A percentile compares a stretch with the other conserved stretches of the same genome.
phyloP scores from a whole-genome alignment of 768 basidiomycete genomes.

The Auriscalpium microsporum region DNA sequence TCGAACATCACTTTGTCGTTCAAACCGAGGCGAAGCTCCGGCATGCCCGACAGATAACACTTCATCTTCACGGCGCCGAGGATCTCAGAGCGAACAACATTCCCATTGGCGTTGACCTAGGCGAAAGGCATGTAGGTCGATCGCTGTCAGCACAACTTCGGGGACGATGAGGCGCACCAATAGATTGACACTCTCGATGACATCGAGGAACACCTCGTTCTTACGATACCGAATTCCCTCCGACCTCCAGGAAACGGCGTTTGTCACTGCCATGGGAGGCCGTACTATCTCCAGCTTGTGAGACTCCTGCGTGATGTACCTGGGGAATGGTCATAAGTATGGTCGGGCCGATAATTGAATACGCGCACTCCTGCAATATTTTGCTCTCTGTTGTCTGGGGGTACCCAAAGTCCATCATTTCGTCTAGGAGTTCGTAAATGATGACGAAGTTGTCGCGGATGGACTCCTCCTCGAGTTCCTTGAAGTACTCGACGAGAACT shows the following conservation, averaged over 20 bases:
- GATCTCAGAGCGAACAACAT: slow-evolving; percentile 95
- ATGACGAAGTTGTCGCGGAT: slow-evolving; percentile 99
- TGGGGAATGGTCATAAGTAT: slow-evolving; percentile 19
- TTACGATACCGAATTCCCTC: slow-evolving; percentile 96
- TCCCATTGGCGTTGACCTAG: slow-evolving; percentile 93
- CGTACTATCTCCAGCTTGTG: slow-evolving; percentile 92
- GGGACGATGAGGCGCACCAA: slow-evolving; percentile 43
- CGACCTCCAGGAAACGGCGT: slow-evolving; percentile 97
- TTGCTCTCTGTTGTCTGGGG: slow-evolving; percentile 99
- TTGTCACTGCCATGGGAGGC: slow-evolving; percentile 95
- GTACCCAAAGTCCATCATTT: slow-evolving; percentile 99
- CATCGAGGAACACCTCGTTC: slow-evolving; percentile 98
- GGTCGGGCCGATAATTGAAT: neutral
- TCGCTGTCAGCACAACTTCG: neutral
- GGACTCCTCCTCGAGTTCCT: slow-evolving; percentile 97
- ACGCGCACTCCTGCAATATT: slow-evolving; percentile 81
- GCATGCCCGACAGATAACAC: slow-evolving; percentile 99
- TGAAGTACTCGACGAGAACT: slow-evolving; percentile 97
- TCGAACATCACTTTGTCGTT: slow-evolving; percentile 99
- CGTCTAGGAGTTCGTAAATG: slow-evolving; percentile 96
- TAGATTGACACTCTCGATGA: slow-evolving; percentile 95
- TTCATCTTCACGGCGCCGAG: slow-evolving; percentile 99
- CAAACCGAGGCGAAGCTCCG: slow-evolving; percentile 86
- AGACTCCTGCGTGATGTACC: slow-evolving; percentile 97
- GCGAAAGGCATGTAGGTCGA: neutral